Evolutionary conservation across 2,329 filamentous ascomycete species (phyloP), one percentile per base, ranked within the genome.

Genomic region (Alternaria arbusti): DNA sequence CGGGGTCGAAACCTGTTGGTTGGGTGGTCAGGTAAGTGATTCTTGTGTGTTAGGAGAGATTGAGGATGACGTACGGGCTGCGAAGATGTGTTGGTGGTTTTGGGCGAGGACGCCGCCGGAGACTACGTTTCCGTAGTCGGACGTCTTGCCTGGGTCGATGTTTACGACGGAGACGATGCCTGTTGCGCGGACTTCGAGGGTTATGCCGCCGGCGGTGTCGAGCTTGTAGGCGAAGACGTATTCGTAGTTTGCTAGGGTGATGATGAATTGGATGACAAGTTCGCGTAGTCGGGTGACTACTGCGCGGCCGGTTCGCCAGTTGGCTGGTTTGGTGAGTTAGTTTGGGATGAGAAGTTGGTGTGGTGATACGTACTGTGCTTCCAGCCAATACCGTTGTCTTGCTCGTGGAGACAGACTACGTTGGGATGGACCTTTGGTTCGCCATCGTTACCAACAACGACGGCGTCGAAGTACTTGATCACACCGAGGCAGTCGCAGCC

Each of bases 1-100:
- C 86, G 0, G 89, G 89, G 68, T 92, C 89, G 52, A 92, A 86
- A 1, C 90, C 84, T 40, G 9, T 40, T n/a, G 15, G 32, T 40
- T 40, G 15, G 32, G 8, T 36, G 32, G 32, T 36, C 9, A 36
- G 15, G 3, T n/a, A 9, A 36, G 32, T 36, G 15, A n/a, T 36
- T 36, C 32, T 36, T 36, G 30, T 36, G 26, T 28, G 32, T 36
- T 36, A 3, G 15, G 13, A n/a, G 32, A 36, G 32, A 36, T 36
- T n/a, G 32, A 36, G 32, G 32, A 17, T 12, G 32, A 40, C 36
- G 9, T 40, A 40, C 76, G 74, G 8, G 73, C 69, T 12, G 74
- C 75, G 74, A 92, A 91, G 46, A 92, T 84, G 78, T 92, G 90
- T 74, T 92, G 90, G 68, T 92, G 90, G 75, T 91, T 89, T 64